Conservation (phyloP, 768 basidiomycete species). For the Tylopilus subfusipes region DNA sequence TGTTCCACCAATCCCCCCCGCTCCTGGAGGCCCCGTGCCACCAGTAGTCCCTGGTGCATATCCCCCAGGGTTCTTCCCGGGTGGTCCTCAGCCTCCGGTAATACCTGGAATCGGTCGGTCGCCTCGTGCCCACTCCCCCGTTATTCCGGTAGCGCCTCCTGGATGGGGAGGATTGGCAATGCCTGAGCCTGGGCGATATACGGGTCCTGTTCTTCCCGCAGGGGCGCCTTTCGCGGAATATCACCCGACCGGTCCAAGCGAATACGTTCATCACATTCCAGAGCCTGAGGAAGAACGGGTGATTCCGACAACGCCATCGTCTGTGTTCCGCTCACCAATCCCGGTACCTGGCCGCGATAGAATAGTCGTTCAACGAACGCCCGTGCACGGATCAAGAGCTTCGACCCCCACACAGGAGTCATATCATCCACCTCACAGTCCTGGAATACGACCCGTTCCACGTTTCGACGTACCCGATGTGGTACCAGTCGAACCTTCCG, state of each 20-base stretch:
- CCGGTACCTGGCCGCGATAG: slow-evolving; percentile 17
- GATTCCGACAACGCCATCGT: slow-evolving; percentile 24
- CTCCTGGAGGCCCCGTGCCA: slow-evolving; percentile 9
- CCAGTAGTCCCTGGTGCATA: slow-evolving; percentile 17
- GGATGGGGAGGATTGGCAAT: slow-evolving; percentile 13
- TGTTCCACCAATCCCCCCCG: slow-evolving; percentile 23
- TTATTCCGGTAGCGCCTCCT: slow-evolving; percentile 23
- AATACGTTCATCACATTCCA: slow-evolving; percentile 1
- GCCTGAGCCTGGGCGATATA: slow-evolving; percentile 22
- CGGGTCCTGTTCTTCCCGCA: slow-evolving; percentile 34
- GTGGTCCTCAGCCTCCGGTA: slow-evolving; percentile 18
- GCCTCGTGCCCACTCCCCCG: slow-evolving; percentile 14
- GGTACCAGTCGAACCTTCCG: slow-evolving; percentile 12
- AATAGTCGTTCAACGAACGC: slow-evolving; percentile 13
- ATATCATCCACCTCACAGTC: slow-evolving; percentile 13
- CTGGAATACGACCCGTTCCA: slow-evolving; percentile 13
- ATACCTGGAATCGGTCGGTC: slow-evolving; percentile 15
- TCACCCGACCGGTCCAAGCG: slow-evolving; percentile 3
- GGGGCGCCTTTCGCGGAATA: slow-evolving; percentile 19
- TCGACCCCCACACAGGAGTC: slow-evolving; percentile 29
- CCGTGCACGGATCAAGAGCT: slow-evolving; percentile 11
- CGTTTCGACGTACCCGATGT: slow-evolving; percentile 13
- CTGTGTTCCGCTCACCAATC: slow-evolving; percentile 13
- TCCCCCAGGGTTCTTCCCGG: slow-evolving; percentile 24
- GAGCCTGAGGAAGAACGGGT: slow-evolving; percentile 16